A percentile compares a stretch with the other conserved stretches of the same genome.
These are phyloP conservation scores for Phymatotrichopsis omnivora DNA, from an alignment of 2,329 filamentous ascomycete species.

Conservation along the genomic window DNA sequence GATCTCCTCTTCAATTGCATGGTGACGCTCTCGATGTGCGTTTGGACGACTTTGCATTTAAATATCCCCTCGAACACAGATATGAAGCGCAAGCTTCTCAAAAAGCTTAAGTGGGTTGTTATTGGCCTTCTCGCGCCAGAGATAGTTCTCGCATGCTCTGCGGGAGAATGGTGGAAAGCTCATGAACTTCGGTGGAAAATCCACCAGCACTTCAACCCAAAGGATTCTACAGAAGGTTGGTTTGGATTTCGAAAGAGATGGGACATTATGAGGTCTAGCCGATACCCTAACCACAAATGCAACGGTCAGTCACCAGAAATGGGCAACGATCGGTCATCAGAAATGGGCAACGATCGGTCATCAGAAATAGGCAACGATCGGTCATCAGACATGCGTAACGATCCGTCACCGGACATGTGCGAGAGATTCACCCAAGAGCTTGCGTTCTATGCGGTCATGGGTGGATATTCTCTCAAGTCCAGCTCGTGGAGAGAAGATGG, in stretches of 20 bases:
- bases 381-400: no score
- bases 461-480: no score
- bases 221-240: no score
- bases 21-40: slow-evolving; percentile 34
- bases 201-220: neutral
- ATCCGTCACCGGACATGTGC: no score
- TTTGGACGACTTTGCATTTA: slow-evolving; percentile 36
- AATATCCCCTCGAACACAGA: slow-evolving; percentile 31
- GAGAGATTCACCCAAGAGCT: no score
- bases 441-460: slow-evolving; percentile 18
- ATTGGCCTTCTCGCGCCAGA: slow-evolving; percentile 15
- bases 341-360: no score
- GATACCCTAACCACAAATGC: no score
- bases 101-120: slow-evolving; percentile 13
- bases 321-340: no score
- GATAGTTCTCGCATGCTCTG: slow-evolving; percentile 12
- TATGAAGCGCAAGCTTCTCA: neutral
- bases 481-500: no score
- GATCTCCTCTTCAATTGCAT: slow-evolving; percentile 34
- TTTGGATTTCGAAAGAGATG: no score
- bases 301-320: no score
- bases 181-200: slow-evolving; percentile 6
- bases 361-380: no score
- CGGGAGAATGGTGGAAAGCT: slow-evolving; percentile 15
- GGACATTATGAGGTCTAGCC: neutral